Evolutionary conservation across 2,329 filamentous ascomycete genomes (phyloP).

Genomic region (Didymella pinodella): DNA sequence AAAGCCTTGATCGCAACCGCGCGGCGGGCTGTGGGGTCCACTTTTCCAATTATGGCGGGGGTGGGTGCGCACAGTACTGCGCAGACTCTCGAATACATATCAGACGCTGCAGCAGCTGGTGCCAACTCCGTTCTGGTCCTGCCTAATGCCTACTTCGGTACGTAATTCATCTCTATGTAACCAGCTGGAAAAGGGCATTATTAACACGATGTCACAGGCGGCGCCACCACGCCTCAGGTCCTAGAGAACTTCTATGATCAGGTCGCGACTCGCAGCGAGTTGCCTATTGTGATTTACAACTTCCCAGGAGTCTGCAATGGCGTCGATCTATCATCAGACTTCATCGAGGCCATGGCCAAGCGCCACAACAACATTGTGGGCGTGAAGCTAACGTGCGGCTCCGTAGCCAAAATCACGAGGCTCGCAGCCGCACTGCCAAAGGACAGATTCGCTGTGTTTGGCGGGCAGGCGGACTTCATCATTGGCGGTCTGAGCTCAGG

Average conservation of each 20-base stretch:
- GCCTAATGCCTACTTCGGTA: constrained; percentile 42
- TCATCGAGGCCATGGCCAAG: constrained; percentile 63
- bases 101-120: constrained; percentile 49
- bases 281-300: constrained; percentile 64
- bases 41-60: constrained; percentile 54
- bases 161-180: constrained; percentile 44
- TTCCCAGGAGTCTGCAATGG: constrained; percentile 72
- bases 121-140: constrained; percentile 52
- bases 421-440: constrained; percentile 61
- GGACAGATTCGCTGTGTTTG: constrained; percentile 70
- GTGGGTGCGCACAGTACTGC: constrained; percentile 52
- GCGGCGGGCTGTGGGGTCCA: constrained; percentile 48
- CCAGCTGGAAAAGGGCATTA: not conserved
- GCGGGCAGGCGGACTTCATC: constrained; percentile 76
- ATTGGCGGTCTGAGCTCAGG: constrained; percentile 62
- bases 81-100: constrained; percentile 52
- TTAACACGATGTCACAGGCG: not conserved
- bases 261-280: not conserved
- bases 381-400: constrained; percentile 74
- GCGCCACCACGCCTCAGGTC: not conserved
- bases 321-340: constrained; percentile 71
- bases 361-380: constrained; percentile 69
- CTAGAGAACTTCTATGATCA: not conserved
- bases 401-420: constrained; percentile 74
- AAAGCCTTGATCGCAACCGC: constrained; percentile 48